phyloP scores from a whole-genome alignment of 163 green algal genomes.

The Chloromonas sp. region DNA sequence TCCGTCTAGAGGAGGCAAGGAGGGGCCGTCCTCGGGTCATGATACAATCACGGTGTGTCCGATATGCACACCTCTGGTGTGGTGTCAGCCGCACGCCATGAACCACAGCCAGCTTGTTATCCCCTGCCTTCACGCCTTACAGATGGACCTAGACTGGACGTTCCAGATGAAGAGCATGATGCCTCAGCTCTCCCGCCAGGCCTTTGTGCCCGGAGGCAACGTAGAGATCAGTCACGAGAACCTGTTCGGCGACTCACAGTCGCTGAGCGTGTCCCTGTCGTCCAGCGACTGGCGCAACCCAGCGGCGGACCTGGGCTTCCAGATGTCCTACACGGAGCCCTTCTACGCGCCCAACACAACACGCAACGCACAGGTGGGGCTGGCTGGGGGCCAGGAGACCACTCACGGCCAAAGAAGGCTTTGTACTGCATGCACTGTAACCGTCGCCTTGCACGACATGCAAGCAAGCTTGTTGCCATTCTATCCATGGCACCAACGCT shows the following conservation, averaged over 20 bases:
- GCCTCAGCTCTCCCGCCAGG: slow-evolving; percentile 62
- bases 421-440: background rate
- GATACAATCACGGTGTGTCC: no score
- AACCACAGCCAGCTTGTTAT: no score
- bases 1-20: no score
- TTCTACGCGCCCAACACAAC: slow-evolving; percentile 56
- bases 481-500: no score
- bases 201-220: slow-evolving; percentile 71
- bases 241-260: slow-evolving; percentile 58
- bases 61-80: no score
- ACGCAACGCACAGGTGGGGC: slow-evolving; percentile 46
- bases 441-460: no score
- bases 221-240: slow-evolving; percentile 89
- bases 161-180: slow-evolving; percentile 76
- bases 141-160: slow-evolving; percentile 82
- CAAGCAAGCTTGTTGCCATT: no score
- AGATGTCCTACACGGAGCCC: slow-evolving; percentile 55
- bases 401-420: background rate
- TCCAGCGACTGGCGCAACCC: slow-evolving; percentile 46
- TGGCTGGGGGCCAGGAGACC: background rate
- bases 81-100: no score
- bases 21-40: no score
- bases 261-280: slow-evolving; percentile 29
- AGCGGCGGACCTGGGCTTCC: slow-evolving; percentile 30
- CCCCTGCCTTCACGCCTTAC: slow-evolving; percentile 2